Percentiles rank a stretch among this genome's conserved stretches.
These are phyloP conservation scores for Lichtheimia corymbifera DNA, from an alignment of 371 early-diverging fungal genomes.

Conservation along the genomic window DNA sequence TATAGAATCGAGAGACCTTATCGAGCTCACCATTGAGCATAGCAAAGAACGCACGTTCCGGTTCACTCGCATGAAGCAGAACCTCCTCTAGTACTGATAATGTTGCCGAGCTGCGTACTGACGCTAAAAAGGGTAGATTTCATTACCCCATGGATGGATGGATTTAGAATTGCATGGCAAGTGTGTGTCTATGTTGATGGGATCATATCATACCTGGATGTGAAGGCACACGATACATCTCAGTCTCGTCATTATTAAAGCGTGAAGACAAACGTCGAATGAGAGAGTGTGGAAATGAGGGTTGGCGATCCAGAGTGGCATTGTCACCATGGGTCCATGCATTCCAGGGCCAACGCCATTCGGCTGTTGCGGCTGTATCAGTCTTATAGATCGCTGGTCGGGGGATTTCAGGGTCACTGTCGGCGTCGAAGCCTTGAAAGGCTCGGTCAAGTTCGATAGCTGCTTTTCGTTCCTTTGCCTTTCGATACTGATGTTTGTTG, in stretches of 20 bases:
- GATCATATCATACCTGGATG: slow-evolving; percentile 22
- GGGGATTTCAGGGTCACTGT: slow-evolving; percentile 15
- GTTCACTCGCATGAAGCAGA: slow-evolving; percentile 41
- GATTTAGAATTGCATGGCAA: slow-evolving; percentile 7
- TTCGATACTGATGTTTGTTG: slow-evolving; percentile 19
- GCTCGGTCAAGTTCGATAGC: slow-evolving; percentile 26
- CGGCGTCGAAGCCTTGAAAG: slow-evolving; percentile 18
- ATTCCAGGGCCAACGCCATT: slow-evolving; percentile 21
- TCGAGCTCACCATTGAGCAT: slow-evolving; percentile 59
- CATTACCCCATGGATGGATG: background rate
- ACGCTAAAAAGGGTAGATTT: slow-evolving; percentile 14
- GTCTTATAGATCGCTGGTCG: slow-evolving; percentile 5
- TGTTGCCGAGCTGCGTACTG: slow-evolving; percentile 20
- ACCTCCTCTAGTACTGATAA: slow-evolving; percentile 47
- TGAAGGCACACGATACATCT: slow-evolving; percentile 17
- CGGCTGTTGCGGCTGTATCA: slow-evolving; percentile 10
- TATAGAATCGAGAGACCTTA: slow-evolving; percentile 64
- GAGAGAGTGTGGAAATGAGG: slow-evolving; percentile 20
- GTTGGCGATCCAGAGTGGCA: slow-evolving; percentile 10
- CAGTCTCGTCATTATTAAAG: slow-evolving; percentile 22
- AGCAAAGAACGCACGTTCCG: slow-evolving; percentile 65
- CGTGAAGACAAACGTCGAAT: slow-evolving; percentile 24
- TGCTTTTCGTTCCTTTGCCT: slow-evolving; percentile 22
- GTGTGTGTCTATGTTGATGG: background rate
- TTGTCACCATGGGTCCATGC: slow-evolving; percentile 9